Base-by-base conservation (phyloP, 169 alveolate genomes). In the Plasmodium billcollinsi region DNA sequence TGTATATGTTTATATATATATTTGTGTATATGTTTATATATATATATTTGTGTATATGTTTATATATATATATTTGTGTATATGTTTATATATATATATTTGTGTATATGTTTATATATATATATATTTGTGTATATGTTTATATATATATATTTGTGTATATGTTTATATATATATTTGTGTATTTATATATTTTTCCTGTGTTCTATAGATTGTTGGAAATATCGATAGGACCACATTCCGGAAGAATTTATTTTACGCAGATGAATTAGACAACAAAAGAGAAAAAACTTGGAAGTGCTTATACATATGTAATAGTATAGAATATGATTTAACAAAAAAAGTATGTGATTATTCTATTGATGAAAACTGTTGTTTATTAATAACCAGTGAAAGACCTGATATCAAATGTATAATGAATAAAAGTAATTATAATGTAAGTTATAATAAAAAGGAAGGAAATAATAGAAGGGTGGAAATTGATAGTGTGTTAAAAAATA, bases 361-460 rank as follows among this genome's bases (percentile, higher is more conserved):
- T 14, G 89, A 76, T 29, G 78, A 76, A 14, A 50, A 43, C 12
- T 11, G 71, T 54, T 76, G 89, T 66, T 63, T 76, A 20, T 50
- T 76, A 63, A 76, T 76, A 47, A 65, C 78, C 4, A 63, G 29
- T 39, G 89, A 76, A 69, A 49, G 89, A 18, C 73, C 70, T 3
- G 89, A 76, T 29, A 63, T 76, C 21, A 76, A 76, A 33, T 76
- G 89, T n/a, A 58, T 76, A 59, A 76, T 59, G 70, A 39, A 76
- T 65, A 62, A 49, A 43, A 66, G 59, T 29, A 76, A 76, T 20
- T 14, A 62, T 49, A 52, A 54, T 11, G 24, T 65, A 8, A 52
- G 39, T 29, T 12, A 66, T 20, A 47, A 24, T 18, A 59, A 66
- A n/a, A 15, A 26, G 4, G 63, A 54, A 20, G 54, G 88, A n/a